Percentiles rank a stretch among this genome's conserved stretches.
Conservation (phyloP, 2,329 filamentous ascomycete species). For the Teratosphaeria gauchensis region DNA sequence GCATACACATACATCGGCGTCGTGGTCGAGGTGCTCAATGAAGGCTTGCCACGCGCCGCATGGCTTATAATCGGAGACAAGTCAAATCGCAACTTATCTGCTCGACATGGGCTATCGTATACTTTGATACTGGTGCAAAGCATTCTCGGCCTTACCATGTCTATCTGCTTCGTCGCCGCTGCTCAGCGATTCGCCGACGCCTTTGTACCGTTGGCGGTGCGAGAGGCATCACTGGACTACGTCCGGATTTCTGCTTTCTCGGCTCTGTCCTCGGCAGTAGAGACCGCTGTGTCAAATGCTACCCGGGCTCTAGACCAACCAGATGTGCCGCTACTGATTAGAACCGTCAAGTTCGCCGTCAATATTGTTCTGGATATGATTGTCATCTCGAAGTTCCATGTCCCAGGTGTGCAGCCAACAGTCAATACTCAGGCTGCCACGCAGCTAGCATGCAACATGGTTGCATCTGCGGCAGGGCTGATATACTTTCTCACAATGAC, state of each 20-base stretch:
- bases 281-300: constrained; percentile 51
- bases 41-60: no score
- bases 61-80: no score
- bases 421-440: constrained; percentile 57
- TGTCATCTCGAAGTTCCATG: constrained; percentile 56
- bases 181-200: no score
- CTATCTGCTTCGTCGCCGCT: no score
- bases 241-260: constrained; percentile 56
- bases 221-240: no score
- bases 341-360: constrained; percentile 50
- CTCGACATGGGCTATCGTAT: no score
- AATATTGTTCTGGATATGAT: constrained; percentile 61
- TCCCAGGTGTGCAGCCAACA: constrained; percentile 44
- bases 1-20: no score
- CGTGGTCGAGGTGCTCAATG: no score
- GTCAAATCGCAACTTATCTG: no score
- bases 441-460: constrained; percentile 51
- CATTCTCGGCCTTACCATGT: no score
- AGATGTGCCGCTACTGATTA: constrained; percentile 59
- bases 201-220: no score
- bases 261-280: constrained; percentile 51
- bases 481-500: constrained; percentile 48
- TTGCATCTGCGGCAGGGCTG: constrained; percentile 47
- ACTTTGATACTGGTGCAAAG: no score
- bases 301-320: constrained; percentile 60